phyloP scores from a whole-genome alignment of 2,329 filamentous ascomycete genomes.

The Beauveria asiatica region DNA sequence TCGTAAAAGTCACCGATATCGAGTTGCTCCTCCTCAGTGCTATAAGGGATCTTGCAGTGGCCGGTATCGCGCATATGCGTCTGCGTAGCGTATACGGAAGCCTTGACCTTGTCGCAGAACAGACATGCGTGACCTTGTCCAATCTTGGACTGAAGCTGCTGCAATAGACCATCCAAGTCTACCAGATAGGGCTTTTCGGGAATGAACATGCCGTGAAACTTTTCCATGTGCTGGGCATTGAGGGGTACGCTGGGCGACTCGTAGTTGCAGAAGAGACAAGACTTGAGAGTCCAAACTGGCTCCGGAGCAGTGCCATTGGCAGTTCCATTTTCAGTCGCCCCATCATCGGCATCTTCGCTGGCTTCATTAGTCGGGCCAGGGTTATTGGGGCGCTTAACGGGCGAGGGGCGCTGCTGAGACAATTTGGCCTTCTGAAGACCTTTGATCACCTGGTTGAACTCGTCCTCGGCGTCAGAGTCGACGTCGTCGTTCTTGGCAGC shows the following conservation, averaged over 20 bases:
- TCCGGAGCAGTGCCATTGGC: conserved; percentile 20
- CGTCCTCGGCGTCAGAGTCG: conserved; percentile 62
- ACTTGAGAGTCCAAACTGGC: conserved; percentile 35
- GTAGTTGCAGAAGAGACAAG: conserved; percentile 89
- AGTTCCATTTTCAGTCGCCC: conserved; percentile 35
- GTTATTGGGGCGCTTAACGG: conserved; percentile 46
- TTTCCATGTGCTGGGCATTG: conserved; percentile 83
- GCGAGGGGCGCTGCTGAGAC: conserved; percentile 40
- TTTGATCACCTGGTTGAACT: conserved; percentile 70
- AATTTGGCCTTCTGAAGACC: conserved; percentile 67
- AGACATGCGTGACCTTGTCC: conserved; percentile 75
- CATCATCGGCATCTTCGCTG: conserved; percentile 35
- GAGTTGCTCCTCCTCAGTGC: conserved; percentile 79
- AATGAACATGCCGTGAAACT: conserved; percentile 90
- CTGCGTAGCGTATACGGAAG: conserved; percentile 71
- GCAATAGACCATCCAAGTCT: conserved; percentile 72
- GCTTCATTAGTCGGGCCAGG: conserved; percentile 41
- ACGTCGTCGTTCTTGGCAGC: conserved; percentile 39
- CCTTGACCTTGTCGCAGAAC: conserved; percentile 76
- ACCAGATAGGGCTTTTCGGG: conserved; percentile 80
- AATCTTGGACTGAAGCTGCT: conserved; percentile 71
- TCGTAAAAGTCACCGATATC: conserved; percentile 97
- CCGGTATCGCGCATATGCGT: conserved; percentile 97
- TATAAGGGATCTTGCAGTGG: conserved; percentile 94
- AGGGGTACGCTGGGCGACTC: conserved; percentile 66